Evolutionary conservation across 1,139 yeast species (phyloP), one percentile per base, ranked within the genome.

Genomic region (Sugiyamaella pinicola): DNA sequence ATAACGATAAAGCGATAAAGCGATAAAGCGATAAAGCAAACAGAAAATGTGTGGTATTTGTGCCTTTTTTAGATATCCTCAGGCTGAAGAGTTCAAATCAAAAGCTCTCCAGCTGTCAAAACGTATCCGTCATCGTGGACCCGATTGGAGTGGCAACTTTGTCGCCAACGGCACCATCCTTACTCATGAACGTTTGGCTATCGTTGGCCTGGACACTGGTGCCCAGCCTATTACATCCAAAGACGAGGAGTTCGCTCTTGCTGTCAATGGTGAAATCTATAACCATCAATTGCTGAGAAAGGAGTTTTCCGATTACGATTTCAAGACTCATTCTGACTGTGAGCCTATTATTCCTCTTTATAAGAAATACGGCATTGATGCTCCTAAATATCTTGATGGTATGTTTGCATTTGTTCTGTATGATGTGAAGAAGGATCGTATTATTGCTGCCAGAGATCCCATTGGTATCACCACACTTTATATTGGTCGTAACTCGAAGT

Each of bases 191-290:
- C 87, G 99, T 77, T 80, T 93, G 69, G 96, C 98, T 63, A 91
- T 93, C 69, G 75, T 71, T 22, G 97, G 97, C 63, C 79, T 91
- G 66, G 96, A 89, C 71, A 79, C 96, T 43, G 99, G 99, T 69
- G 97, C 99, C 59, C 99, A 93, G 76, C 99, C 99, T 62, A 87
- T 93, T 74, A 80, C 85, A 61, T 86, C 90, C 58, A 77, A 79
- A 52, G 96, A 90, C 64, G 95, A 80, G 55, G 76, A 84, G 67
- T 82, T 80, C 70, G 74, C 83, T 33, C 77, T 93, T 61, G 83
- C 95, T 57, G 99, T 93, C 70, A 93, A 93, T 77, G 99, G 98
- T 64, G 99, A 93, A 75, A 93, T 93, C 68, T 93, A 93, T 77
- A 93, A 93, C 84, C 99, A 93, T 75, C 89, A 91, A 72, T 78